Evolutionary conservation across 305 asterid genomes (phyloP).

Genomic region (Solanum hybrid): DNA sequence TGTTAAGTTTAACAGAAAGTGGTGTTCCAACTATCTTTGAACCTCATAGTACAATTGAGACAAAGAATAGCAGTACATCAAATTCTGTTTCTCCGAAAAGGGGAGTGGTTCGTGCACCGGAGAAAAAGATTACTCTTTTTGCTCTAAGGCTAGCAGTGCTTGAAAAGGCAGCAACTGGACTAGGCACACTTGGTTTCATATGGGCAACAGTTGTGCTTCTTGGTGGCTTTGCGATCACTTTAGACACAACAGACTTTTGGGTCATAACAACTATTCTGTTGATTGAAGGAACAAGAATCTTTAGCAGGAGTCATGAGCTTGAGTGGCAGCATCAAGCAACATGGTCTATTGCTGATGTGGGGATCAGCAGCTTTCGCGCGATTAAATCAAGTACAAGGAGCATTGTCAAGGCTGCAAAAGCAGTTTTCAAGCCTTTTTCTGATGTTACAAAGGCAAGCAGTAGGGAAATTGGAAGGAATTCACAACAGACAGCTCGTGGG

Average conservation of each 20-base stretch:
- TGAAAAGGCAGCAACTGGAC: slow-evolving; percentile 76
- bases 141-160: slow-evolving; percentile 86
- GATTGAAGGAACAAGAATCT: slow-evolving; percentile 73
- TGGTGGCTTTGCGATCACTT: slow-evolving; percentile 86
- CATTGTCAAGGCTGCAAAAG: slow-evolving; percentile 17
- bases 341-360: slow-evolving; percentile 66
- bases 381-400: slow-evolving; percentile 45
- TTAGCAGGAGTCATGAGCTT: slow-evolving; percentile 92
- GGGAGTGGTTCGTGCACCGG: slow-evolving; percentile 50
- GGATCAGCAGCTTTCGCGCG: slow-evolving; percentile 63
- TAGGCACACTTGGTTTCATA: slow-evolving; percentile 86
- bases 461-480: slow-evolving; percentile 25
- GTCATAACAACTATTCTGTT: slow-evolving; percentile 67
- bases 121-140: slow-evolving; percentile 82
- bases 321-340: slow-evolving; percentile 98
- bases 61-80: slow-evolving; percentile 29
- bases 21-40: slow-evolving; percentile 32
- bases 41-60: slow-evolving; percentile 35
- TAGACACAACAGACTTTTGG: slow-evolving; percentile 80
- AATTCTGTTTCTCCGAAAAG: slow-evolving; percentile 13
- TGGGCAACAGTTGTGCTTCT: slow-evolving; percentile 98
- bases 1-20: slow-evolving; percentile 17
- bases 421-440: slow-evolving; percentile 15
- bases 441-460: slow-evolving; percentile 9
- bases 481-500: slow-evolving; percentile 1